These are phyloP conservation scores for Penicillium macrosclerotiorum DNA, from an alignment of 495 filamentous ascomycete genomes.

Conservation along the genomic window DNA sequence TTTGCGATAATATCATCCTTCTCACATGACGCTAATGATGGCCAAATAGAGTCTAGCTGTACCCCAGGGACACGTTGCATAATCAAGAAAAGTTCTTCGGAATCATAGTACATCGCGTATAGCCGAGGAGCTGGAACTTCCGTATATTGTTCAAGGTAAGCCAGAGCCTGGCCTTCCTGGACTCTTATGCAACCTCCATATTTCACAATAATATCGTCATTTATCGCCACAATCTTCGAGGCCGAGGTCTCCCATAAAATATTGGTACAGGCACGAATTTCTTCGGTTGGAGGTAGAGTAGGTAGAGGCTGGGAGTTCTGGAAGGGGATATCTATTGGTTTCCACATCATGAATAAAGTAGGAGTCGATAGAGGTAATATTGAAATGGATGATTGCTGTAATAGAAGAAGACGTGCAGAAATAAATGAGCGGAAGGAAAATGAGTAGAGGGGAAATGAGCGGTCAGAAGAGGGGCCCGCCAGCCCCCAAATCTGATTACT, in stretches of 20 bases:
- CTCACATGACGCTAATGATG: conserved; percentile 22
- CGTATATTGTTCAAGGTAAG: conserved; percentile 27
- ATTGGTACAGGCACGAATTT: conserved; percentile 29
- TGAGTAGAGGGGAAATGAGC: no score
- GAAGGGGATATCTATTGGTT: conserved; percentile 26
- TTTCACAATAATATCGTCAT: conserved; percentile 29
- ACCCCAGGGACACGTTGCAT: conserved; percentile 26
- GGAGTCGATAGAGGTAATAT: conserved; percentile 8
- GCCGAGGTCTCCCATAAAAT: conserved; percentile 18
- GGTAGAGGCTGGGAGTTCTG: conserved; percentile 21
- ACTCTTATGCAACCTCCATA: conserved; percentile 15
- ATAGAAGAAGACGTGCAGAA: no score
- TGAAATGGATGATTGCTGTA: conserved; percentile 16
- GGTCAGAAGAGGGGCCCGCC: no score
- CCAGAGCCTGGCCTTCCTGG: conserved; percentile 25
- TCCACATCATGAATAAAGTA: conserved; percentile 22
- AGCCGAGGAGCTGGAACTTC: conserved; percentile 25
- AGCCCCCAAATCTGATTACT: no score
- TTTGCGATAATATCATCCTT: conserved; percentile 25
- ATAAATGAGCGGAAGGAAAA: no score
- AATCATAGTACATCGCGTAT: conserved; percentile 28
- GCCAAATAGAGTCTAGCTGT: conserved; percentile 20
- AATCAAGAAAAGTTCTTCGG: conserved; percentile 21
- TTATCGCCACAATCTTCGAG: conserved; percentile 23
- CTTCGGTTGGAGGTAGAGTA: conserved; percentile 28